phyloP scores from a whole-genome alignment of 768 basidiomycete genomes.

The Calocybe gangraenosa region DNA sequence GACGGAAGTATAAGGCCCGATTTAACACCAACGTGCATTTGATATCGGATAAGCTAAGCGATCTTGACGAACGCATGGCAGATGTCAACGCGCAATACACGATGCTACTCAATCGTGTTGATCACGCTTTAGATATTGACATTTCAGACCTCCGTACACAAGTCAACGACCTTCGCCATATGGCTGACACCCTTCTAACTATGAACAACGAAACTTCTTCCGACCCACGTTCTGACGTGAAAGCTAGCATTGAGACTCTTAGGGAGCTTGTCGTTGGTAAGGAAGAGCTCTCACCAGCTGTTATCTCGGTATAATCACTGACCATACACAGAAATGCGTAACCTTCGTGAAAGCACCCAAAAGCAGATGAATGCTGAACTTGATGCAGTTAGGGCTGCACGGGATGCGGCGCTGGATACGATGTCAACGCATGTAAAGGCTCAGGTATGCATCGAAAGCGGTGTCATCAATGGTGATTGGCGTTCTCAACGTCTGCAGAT shows the following conservation, averaged over 20 bases:
- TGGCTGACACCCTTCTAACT: conserved; percentile 15
- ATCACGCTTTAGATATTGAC: conserved; percentile 25
- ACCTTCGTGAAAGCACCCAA: conserved; percentile 36
- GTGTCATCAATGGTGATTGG: conserved; percentile 6
- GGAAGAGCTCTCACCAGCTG: conserved; percentile 10
- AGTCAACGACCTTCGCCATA: conserved; percentile 33
- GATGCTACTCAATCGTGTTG: conserved; percentile 31
- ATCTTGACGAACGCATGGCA: conserved; percentile 35
- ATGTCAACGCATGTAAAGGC: conserved; percentile 26
- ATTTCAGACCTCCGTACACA: conserved; percentile 31
- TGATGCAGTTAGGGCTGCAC: conserved; percentile 36
- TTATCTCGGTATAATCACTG: conserved; percentile 8
- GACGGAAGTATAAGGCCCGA: conserved; percentile 36
- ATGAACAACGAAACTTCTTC: conserved; percentile 1
- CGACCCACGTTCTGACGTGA: conserved; percentile 22
- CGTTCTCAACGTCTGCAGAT: conserved; percentile 22
- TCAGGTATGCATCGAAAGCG: conserved; percentile 26
- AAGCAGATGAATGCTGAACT: conserved; percentile 44
- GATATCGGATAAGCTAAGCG: conserved; percentile 34
- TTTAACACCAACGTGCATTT: conserved; percentile 37
- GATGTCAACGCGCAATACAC: conserved; percentile 34
- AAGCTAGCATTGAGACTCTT: conserved; percentile 31
- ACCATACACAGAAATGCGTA: conserved; percentile 37
- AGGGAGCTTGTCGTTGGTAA: conserved; percentile 39
- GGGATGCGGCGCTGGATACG: conserved; percentile 31